Conservation (phyloP, 2,329 filamentous ascomycete species). For the Didymella sp. region DNA sequence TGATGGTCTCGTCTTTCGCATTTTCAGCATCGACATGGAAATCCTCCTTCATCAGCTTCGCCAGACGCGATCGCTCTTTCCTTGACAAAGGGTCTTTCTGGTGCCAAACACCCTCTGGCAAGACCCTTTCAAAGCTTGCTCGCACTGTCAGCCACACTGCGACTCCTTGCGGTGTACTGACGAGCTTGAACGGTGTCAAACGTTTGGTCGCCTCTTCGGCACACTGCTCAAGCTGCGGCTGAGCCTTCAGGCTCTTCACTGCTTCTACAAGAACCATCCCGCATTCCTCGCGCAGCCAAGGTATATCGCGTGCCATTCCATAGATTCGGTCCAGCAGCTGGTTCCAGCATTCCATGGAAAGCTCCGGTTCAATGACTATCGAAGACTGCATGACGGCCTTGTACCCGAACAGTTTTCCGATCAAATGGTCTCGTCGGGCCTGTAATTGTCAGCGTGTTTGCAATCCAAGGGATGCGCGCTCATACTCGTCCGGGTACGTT, state of each 20-base stretch:
- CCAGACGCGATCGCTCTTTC: conserved; percentile 71
- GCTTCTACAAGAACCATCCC: conserved; percentile 81
- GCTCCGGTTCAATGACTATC: conserved; percentile 67
- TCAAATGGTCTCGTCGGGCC: conserved; percentile 84
- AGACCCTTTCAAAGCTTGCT: conserved; percentile 67
- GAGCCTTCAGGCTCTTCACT: conserved; percentile 61
- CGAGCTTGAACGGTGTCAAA: conserved; percentile 69
- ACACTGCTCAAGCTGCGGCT: conserved; percentile 59
- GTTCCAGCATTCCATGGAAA: conserved; percentile 65
- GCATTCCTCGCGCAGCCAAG: conserved; percentile 89
- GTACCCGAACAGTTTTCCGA: conserved; percentile 86
- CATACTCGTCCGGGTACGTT: conserved; percentile 62
- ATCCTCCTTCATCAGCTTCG: conserved; percentile 81
- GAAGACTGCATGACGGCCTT: conserved; percentile 84
- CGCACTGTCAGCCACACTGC: conserved; percentile 82
- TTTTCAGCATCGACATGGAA: conserved; percentile 59
- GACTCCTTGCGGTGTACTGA: conserved; percentile 85
- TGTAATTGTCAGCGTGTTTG: conserved; percentile 47
- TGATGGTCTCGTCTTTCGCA: conserved; percentile 55
- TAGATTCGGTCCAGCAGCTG: conserved; percentile 75
- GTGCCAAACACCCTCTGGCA: conserved; percentile 76
- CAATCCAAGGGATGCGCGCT: background rate
- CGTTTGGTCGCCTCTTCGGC: conserved; percentile 68
- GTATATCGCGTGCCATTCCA: conserved; percentile 78
- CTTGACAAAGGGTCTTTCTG: conserved; percentile 73